A percentile compares a stretch with the other conserved stretches of the same genome.
Conservation (phyloP, 306 rosid genomes). For the Vigna radiata region DNA sequence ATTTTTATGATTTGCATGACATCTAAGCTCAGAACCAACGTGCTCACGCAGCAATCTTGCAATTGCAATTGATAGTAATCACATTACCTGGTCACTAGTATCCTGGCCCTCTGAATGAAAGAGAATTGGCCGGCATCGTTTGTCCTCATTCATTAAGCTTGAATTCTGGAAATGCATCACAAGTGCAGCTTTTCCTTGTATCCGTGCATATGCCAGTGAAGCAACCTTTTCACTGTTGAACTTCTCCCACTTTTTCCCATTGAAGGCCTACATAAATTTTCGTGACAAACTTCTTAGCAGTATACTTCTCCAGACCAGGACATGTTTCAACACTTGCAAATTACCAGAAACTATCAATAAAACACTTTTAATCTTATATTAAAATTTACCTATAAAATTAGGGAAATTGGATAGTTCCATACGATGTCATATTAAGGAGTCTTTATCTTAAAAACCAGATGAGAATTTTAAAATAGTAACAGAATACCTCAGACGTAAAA, state of each 20-base stretch:
- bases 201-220: slow-evolving; percentile 88
- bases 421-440: slow-evolving; percentile 25
- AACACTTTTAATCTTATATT: background rate
- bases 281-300: slow-evolving; percentile 14
- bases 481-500: slow-evolving; percentile 28
- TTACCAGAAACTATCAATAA: slow-evolving; percentile 20
- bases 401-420: slow-evolving; percentile 21
- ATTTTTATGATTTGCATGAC: slow-evolving; percentile 1
- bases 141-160: slow-evolving; percentile 94
- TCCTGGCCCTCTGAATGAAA: slow-evolving; percentile 92
- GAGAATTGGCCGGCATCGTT: slow-evolving; percentile 90
- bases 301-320: background rate
- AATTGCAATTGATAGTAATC: slow-evolving; percentile 16
- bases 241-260: slow-evolving; percentile 95
- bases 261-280: slow-evolving; percentile 71
- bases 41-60: background rate
- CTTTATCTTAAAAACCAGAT: slow-evolving; percentile 14
- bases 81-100: slow-evolving; percentile 70
- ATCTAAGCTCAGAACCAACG: slow-evolving; percentile 8
- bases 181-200: slow-evolving; percentile 94
- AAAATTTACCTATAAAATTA: background rate
- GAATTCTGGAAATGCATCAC: slow-evolving; percentile 95
- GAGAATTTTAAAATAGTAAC: background rate
- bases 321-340: slow-evolving; percentile 28
- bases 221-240: slow-evolving; percentile 95